Base-by-base conservation (phyloP, 305 asterid species). In the Solanum chacoense region DNA sequence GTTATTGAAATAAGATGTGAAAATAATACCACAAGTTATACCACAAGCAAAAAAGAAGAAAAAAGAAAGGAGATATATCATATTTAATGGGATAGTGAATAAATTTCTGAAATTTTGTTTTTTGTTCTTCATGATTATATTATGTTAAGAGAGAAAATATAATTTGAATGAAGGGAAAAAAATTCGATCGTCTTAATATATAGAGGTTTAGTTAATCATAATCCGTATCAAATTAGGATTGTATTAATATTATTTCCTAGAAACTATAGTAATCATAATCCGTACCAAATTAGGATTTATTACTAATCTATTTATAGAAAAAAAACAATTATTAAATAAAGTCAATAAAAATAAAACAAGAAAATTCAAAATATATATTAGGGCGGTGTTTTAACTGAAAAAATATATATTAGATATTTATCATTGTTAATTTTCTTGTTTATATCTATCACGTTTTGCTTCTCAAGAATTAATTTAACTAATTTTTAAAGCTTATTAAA, bases 31-130 rank as follows among this genome's bases (percentile, higher is more conserved):
- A 91, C 91, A 65, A 75, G 88, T 69, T 38, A 94, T 65, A 4
- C 97, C 98, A 90, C 91, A 65, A 75, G 89, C 90, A 93, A 95
- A 93, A 91, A 95, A 89, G 87, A 95, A 85, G 32, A 93, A 35
- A 55, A 86, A 87, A 22, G 94, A 87, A 42, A 95, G 34, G 74
- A 94, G 92, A 89, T 85, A 90, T 13, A 81, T 34, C 2, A 88
- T 55, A 85, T 74, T 91, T 94, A 5, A 90, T 90, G 40, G 93
- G 8, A 91, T 16, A 91, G 36, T 22, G 91, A 93, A 0, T 55
- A 55, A 55, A 80, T 11, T 90, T 20, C 85, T 93, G 24, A 55
- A 55, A 69, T 13, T 28, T 29, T 84, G 90, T 26, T 50, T 50
- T 50, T 50, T 50, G 10, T 12, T 87, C 80, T 93, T 93, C 93